Base-by-base conservation (phyloP, 2,329 filamentous ascomycete species). In the Myriangium duriaei region DNA sequence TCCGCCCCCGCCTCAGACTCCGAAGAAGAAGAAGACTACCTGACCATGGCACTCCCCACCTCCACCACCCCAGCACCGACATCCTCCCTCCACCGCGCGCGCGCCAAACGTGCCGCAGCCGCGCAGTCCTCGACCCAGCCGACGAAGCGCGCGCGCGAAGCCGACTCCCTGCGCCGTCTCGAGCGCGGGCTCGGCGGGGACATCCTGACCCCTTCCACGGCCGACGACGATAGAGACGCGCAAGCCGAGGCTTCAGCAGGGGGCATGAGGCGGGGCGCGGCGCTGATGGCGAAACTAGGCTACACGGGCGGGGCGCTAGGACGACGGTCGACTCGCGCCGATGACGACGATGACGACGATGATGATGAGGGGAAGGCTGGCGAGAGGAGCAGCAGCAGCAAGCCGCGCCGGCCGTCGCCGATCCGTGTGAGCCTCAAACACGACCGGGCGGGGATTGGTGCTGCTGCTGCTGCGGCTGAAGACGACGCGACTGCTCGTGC, bases 231-330 rank as follows among this genome's bases (percentile, higher is more conserved):
- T 0, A 72, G 95, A 16, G 71, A 77, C 4, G 81, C 80, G 4
- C 67, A 91, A 34, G 65, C 94, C 5, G 72, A 77, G 13, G 63
- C 70, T 11, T 69, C 74, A 34, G 92, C 79, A 12, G 28, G 18
- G 18, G 32, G 30, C 63, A n/a, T 7, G 7, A n/a, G n/a, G n/a
- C 96, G 95, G 55, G 91, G 88, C 1, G 75, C 92, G 44, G 76
- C 83, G 47, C 95, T 98, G 85, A 94, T 98, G 87, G 80, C 84
- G 14, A 88, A 84, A 59, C 83, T 98, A 69, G 91, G 91, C 1
- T 98, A 92, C 63, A 79, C 76, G 13, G 86, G 87, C 15, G 76
- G 74, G 24, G 71, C 76, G 0, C 65, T 96, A 3, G 91, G 91
- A 1, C 21, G 7, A 26, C n/a, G 7, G 7, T 26, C 21, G 7